These are phyloP conservation scores for Candida sp. DNA, from an alignment of 1,139 yeast species.

Conservation along the genomic window DNA sequence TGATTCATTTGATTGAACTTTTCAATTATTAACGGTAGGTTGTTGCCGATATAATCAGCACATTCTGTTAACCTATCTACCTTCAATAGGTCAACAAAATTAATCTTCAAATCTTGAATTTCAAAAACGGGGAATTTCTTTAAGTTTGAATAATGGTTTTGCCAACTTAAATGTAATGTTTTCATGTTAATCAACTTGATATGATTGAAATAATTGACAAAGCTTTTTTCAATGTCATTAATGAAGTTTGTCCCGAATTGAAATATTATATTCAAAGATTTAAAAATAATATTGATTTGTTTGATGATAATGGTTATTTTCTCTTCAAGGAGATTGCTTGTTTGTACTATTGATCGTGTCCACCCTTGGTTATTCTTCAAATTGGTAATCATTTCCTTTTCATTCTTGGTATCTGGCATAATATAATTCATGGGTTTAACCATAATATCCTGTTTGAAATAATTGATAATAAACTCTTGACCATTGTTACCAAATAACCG, in stretches of 20 bases:
- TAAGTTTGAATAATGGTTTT: conserved; percentile 34
- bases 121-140: conserved; percentile 28
- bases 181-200: conserved; percentile 44
- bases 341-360: conserved; percentile 22
- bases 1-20: conserved; percentile 41
- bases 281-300: conserved; percentile 41
- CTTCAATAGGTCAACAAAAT: conserved; percentile 23
- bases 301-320: conserved; percentile 16
- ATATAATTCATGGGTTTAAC: conserved; percentile 6
- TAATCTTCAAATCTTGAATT: conserved; percentile 10
- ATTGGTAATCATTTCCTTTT: conserved; percentile 18
- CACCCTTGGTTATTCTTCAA: conserved; percentile 24
- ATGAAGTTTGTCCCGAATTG: conserved; percentile 57
- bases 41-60: conserved; percentile 19
- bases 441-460: not conserved
- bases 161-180: conserved; percentile 51
- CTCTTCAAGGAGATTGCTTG: conserved; percentile 17
- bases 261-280: conserved; percentile 52
- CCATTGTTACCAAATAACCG: conserved; percentile 34
- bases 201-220: conserved; percentile 46
- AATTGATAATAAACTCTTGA: conserved; percentile 4
- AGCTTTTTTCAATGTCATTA: conserved; percentile 48
- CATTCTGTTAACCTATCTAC: conserved; percentile 18
- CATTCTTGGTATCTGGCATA: conserved; percentile 6
- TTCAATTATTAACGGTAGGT: conserved; percentile 29